Base-by-base conservation (phyloP, 371 early-diverging fungal species). In the Parasitella parasitica region DNA sequence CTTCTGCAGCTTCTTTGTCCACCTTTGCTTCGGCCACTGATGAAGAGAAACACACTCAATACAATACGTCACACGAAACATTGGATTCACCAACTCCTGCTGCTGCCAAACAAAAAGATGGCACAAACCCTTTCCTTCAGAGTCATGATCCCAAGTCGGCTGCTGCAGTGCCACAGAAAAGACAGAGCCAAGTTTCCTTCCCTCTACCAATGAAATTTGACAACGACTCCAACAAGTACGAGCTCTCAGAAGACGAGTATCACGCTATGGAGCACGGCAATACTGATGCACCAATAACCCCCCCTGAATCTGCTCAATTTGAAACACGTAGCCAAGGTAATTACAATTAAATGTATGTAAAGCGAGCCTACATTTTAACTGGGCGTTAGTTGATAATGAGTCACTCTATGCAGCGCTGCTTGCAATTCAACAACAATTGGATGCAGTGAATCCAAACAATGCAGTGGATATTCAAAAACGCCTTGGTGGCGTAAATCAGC, bases 401-500 rank as follows among this genome's bases (percentile, higher is more conserved):
- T 27, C 48, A 39, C 18, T 66, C 13, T 46, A 61, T 35, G n/a
- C 46, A 27, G 62, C 57, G 57, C n/a, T 66, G 30, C 24, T 56
- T 12, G 16, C 20, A 9, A 61, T 66, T 12, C 32, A 57, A 36
- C 13, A 57, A 9, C 57, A 57, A 46, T 34, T 66, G 11, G 32
- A 61, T 8, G 20, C 49, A 6, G 35, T 57, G 3, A 35, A 60
- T 26, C 57, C 67, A 6, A 52, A 20, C 2, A 51, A 66, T 27
- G 38, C 53, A n/a, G 38, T 46, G 9, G 53, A 57, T 8, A 46
- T 51, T 7, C 56, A 57, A 46, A 22, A 53, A 9, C 20, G 24
- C n/a, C 11, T 66, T 9, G 18, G 20, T 1, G 34, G 38, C 12
- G 36, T 61, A 1, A 66, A 66, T 11, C 18, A 30, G 0, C 6